Evolutionary conservation across 352 stramenopile species (phyloP), one percentile per base, ranked within the genome.

Genomic region (Phytophthora nicotianae): DNA sequence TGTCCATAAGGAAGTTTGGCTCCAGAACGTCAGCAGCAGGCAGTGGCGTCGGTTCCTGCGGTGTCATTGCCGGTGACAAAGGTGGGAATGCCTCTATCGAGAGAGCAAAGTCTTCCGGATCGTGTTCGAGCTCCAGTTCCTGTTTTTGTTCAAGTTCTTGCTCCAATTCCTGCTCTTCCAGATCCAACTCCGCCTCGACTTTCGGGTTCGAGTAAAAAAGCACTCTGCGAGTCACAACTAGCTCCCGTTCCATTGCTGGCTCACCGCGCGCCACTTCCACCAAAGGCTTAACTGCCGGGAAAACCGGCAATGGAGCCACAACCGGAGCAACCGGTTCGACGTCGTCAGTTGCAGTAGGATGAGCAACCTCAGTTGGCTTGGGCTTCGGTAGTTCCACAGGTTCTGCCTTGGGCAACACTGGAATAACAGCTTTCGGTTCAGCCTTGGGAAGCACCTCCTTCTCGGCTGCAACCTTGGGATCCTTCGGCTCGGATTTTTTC

Each of bases 1-100:
- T 81, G 49, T 77, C 58, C 57, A 77, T 59, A 11, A 80, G 60
- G 45, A 80, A 80, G 32, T 79, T 75, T 5, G 66, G 58, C 50
- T 79, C 63, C 27, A 65, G 26, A 11, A n/a, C 16, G 48, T 61
- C 54, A 23, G 19, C 17, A 48, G n/a, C 13, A 63, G 46, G 17
- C 24, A 46, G 37, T 29, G 46, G 32, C 38, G 27, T 52, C 26
- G 41, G 43, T n/a, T 21, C 29, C 35, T 62, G 62, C n/a, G 53
- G 64, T 43, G 29, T 20, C 41, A 54, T 50, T 42, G 38, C 16
- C n/a, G 23, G 46, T 40, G 54, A 64, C 57, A 72, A 63, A 1
- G 65, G 56, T 60, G 60, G 51, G 33, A 72, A 71, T 11, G 19
- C 62, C 29, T 62, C 55, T 16, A 60, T 26, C 4, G 58, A 69